Percentiles rank a stretch among this genome's conserved stretches.
These are phyloP conservation scores for Seiridium cupressi DNA, from an alignment of 2,329 filamentous ascomycete genomes.

Conservation along the genomic window DNA sequence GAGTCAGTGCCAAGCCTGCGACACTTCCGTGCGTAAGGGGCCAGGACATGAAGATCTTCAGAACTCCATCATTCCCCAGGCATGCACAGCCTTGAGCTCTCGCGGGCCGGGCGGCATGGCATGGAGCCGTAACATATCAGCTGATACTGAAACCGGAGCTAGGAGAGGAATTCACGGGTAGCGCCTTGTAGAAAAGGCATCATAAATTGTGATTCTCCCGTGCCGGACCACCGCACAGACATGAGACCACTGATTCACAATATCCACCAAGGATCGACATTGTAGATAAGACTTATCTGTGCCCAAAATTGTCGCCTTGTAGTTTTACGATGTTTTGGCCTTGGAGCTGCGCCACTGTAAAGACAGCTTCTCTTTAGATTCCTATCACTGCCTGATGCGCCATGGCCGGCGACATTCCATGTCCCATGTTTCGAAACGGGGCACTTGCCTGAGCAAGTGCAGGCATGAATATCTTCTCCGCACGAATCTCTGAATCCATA, in stretches of 20 bases:
- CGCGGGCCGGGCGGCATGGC: neutral
- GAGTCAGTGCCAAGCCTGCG: neutral
- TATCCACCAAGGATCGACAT: neutral
- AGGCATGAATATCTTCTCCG: too few relatives aligned
- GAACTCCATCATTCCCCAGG: neutral
- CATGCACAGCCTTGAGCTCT: neutral
- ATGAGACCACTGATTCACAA: neutral
- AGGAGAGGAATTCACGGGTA: neutral
- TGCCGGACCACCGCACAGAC: neutral
- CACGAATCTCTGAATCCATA: too few relatives aligned
- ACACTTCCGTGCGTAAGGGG: neutral
- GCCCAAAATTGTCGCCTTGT: too few relatives aligned
- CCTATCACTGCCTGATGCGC: neutral
- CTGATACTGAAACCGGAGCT: neutral
- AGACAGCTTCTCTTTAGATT: neutral
- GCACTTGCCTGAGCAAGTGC: too few relatives aligned
- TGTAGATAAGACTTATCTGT: too few relatives aligned
- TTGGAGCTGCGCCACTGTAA: neutral
- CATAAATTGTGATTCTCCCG: neutral
- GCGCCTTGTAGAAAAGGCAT: neutral
- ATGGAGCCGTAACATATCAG: neutral
- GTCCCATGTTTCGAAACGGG: neutral
- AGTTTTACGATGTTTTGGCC: too few relatives aligned
- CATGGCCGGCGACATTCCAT: neutral
- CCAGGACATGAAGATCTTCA: neutral